Evolutionary conservation across 345 rosid genomes (phyloP).

Genomic region (Anacardium occidentale): DNA sequence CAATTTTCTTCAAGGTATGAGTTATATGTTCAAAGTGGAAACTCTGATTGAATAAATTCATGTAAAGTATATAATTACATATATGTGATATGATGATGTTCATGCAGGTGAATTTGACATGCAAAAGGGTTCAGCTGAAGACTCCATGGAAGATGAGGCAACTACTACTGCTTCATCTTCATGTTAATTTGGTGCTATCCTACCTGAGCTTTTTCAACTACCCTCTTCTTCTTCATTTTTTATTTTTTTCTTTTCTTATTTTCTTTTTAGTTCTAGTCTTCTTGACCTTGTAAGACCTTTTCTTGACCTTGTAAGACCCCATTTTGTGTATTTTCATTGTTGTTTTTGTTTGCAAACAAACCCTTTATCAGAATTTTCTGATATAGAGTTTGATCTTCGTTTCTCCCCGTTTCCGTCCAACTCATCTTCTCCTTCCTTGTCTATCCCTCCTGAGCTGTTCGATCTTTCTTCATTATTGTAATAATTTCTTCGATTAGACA

Average conservation of each 20-base stretch:
- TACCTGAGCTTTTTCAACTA: slow-evolving; percentile 68
- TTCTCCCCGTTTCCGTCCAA: slow-evolving; percentile 33
- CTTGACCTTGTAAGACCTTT: slow-evolving; percentile 99
- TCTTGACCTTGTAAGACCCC: slow-evolving; percentile 99
- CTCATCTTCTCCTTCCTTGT: slow-evolving; percentile 78
- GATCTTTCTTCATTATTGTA: background rate
- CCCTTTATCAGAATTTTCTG: slow-evolving; percentile 16
- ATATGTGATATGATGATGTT: background rate
- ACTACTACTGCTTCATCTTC: slow-evolving; percentile 2
- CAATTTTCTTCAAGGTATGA: slow-evolving; percentile 42
- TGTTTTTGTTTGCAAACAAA: background rate
- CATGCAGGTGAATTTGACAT: slow-evolving; percentile 26
- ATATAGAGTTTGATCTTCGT: slow-evolving; percentile 18
- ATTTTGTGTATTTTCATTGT: background rate
- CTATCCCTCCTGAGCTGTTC: slow-evolving; percentile 98
- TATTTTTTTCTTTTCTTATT: background rate
- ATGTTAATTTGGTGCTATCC: slow-evolving; percentile 66
- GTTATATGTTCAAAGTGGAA: background rate
- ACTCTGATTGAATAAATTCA: too few species aligned
- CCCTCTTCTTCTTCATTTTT: background rate
- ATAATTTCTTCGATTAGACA: background rate
- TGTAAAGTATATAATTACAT: background rate
- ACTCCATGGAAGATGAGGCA: background rate
- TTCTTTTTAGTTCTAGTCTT: slow-evolving; percentile 26
- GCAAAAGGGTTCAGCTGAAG: background rate